Conservation (phyloP, 2,329 filamentous ascomycete genomes). For the Microcera coccophila region DNA sequence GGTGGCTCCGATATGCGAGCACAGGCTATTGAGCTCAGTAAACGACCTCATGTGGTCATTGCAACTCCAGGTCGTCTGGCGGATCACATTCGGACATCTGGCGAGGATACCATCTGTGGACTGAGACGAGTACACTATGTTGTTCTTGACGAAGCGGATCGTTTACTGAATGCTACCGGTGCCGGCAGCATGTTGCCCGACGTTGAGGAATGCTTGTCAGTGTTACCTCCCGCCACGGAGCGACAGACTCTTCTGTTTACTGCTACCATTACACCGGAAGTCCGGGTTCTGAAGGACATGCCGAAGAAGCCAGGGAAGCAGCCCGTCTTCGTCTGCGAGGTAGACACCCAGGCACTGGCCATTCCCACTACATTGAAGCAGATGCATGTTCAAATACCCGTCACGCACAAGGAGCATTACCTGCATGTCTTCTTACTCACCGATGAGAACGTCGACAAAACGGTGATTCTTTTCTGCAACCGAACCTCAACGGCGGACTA, state of each 20-base stretch:
- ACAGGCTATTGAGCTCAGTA: conserved; percentile 79
- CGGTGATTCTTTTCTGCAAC: conserved; percentile 92
- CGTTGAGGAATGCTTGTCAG: conserved; percentile 80
- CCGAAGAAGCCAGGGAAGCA: conserved; percentile 65
- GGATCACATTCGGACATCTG: conserved; percentile 88
- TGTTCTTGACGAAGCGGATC: conserved; percentile 93
- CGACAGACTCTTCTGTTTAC: conserved; percentile 96
- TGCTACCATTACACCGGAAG: conserved; percentile 89
- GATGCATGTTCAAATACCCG: conserved; percentile 80
- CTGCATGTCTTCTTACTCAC: conserved; percentile 85
- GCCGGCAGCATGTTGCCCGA: conserved; percentile 91
- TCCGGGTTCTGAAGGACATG: conserved; percentile 78
- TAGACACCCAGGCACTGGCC: conserved; percentile 70
- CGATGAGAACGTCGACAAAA: conserved; percentile 67
- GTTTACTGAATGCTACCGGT: conserved; percentile 69
- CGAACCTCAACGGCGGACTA: conserved; percentile 83
- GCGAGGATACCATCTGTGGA: conserved; percentile 82
- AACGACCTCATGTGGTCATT: conserved; percentile 85
- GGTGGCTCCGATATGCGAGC: conserved; percentile 89
- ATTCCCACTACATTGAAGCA: conserved; percentile 79
- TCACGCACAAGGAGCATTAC: conserved; percentile 93
- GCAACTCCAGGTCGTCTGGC: conserved; percentile 90
- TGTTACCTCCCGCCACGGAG: conserved; percentile 70
- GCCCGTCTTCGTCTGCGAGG: conserved; percentile 84
- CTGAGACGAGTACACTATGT: conserved; percentile 76